Conservation (phyloP, 805 yeast species). For the Suhomyces sp. region DNA sequence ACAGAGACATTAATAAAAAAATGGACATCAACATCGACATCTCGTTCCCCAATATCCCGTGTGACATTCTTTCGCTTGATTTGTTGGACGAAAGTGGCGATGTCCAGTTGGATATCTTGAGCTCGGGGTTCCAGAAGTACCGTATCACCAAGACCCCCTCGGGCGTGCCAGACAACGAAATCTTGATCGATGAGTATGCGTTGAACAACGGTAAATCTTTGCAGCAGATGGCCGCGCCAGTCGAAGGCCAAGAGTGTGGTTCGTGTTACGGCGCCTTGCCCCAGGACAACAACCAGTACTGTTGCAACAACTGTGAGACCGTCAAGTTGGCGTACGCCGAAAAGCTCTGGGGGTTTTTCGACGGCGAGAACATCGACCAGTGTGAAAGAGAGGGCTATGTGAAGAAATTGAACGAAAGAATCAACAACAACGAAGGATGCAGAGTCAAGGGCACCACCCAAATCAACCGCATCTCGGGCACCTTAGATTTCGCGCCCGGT, state of each 20-base stretch:
- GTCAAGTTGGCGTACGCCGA: slow-evolving; percentile 77
- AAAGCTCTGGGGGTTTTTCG: slow-evolving; percentile 83
- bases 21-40: slow-evolving; percentile 79
- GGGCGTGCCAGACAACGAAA: slow-evolving; percentile 43
- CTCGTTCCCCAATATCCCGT: slow-evolving; percentile 81
- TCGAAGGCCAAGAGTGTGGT: slow-evolving; percentile 62
- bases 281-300: slow-evolving; percentile 53
- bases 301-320: slow-evolving; percentile 85
- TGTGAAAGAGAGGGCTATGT: slow-evolving; percentile 91
- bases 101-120: slow-evolving; percentile 65
- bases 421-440: slow-evolving; percentile 73
- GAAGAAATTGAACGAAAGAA: slow-evolving; percentile 49
- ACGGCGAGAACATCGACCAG: slow-evolving; percentile 83
- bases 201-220: slow-evolving; percentile 24
- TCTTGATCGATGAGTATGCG: slow-evolving; percentile 24
- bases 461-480: slow-evolving; percentile 84
- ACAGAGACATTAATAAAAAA: slow-evolving; percentile 71
- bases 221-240: slow-evolving; percentile 30
- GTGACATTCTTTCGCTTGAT: slow-evolving; percentile 78
- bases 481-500: slow-evolving; percentile 96
- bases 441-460: slow-evolving; percentile 74
- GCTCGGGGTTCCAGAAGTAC: slow-evolving; percentile 67
- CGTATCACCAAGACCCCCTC: slow-evolving; percentile 47
- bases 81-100: slow-evolving; percentile 90
- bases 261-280: slow-evolving; percentile 84